phyloP scores from a whole-genome alignment of 176 grass and related monocot species.

The Phyllostachys edulis region DNA sequence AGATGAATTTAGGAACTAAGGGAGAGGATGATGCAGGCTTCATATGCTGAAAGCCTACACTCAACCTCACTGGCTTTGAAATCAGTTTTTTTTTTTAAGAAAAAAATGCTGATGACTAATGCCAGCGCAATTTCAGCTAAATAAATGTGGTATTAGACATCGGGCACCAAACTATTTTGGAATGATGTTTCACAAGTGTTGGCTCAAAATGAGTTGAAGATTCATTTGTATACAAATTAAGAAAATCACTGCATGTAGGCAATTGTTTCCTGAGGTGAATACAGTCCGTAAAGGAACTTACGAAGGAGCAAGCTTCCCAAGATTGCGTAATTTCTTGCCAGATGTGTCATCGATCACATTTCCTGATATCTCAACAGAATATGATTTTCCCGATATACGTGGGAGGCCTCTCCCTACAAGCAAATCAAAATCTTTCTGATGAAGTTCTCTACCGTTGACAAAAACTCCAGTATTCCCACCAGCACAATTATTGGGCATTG shows the following conservation, averaged over 20 bases:
- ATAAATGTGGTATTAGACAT: neutral
- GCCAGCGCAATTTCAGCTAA: neutral
- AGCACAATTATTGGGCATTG: slow-evolving; percentile 61
- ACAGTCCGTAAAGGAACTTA: slow-evolving; percentile 47
- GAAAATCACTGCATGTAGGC: neutral
- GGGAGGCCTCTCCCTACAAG: slow-evolving; percentile 76
- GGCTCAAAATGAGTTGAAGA: neutral
- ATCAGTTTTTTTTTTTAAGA: neutral
- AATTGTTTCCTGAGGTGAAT: neutral
- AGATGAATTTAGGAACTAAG: slow-evolving; percentile 6
- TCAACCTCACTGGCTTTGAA: neutral
- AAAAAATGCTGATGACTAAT: neutral
- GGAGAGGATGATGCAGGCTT: neutral
- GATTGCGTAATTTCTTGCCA: slow-evolving; percentile 54
- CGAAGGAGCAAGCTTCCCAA: slow-evolving; percentile 95
- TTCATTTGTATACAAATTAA: neutral
- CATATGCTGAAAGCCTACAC: neutral
- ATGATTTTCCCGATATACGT: slow-evolving; percentile 49
- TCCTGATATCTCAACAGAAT: slow-evolving; percentile 77
- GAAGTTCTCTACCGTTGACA: slow-evolving; percentile 92
- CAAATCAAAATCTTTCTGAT: slow-evolving; percentile 83
- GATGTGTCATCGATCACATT: slow-evolving; percentile 59
- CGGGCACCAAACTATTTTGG: neutral
- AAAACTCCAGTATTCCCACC: slow-evolving; percentile 65
- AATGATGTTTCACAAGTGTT: neutral